phyloP scores from a whole-genome alignment of 768 basidiomycete genomes.

The Pleurotus citrinopileatus region DNA sequence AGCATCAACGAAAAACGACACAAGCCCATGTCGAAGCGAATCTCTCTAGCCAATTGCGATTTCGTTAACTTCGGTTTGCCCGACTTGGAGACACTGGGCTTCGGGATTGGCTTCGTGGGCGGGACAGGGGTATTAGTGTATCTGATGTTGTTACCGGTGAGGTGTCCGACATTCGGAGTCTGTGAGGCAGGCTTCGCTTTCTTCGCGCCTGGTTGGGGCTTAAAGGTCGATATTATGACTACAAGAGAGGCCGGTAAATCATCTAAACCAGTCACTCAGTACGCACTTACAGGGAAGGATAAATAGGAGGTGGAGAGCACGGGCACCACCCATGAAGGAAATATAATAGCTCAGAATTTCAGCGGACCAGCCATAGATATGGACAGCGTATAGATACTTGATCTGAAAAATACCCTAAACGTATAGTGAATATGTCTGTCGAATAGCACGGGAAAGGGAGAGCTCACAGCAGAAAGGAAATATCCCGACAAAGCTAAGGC shows the following conservation, averaged over 20 bases:
- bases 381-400: constrained; percentile 79
- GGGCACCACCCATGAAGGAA: constrained; percentile 57
- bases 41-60: constrained; percentile 56
- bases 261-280: not conserved
- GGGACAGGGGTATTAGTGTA: constrained; percentile 4
- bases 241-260: not conserved
- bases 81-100: constrained; percentile 6
- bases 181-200: constrained; percentile 20
- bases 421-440: constrained; percentile 1
- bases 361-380: constrained; percentile 69
- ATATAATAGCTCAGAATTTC: constrained; percentile 73
- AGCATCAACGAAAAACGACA: constrained; percentile 59
- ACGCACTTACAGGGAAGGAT: constrained; percentile 33
- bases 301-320: constrained; percentile 61
- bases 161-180: constrained; percentile 3
- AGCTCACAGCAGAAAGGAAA: constrained; percentile 64
- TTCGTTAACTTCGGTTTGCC: constrained; percentile 48
- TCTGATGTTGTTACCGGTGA: constrained; percentile 8
- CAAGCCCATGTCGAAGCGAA: constrained; percentile 67
- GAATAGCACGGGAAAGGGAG: not conserved
- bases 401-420: constrained; percentile 70
- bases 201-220: constrained; percentile 31
- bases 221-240: constrained; percentile 66
- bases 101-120: constrained; percentile 3
- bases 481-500: constrained; percentile 59